Conservation (phyloP, 2,329 filamentous ascomycete genomes). For the Trichoderma cornu-damae region DNA sequence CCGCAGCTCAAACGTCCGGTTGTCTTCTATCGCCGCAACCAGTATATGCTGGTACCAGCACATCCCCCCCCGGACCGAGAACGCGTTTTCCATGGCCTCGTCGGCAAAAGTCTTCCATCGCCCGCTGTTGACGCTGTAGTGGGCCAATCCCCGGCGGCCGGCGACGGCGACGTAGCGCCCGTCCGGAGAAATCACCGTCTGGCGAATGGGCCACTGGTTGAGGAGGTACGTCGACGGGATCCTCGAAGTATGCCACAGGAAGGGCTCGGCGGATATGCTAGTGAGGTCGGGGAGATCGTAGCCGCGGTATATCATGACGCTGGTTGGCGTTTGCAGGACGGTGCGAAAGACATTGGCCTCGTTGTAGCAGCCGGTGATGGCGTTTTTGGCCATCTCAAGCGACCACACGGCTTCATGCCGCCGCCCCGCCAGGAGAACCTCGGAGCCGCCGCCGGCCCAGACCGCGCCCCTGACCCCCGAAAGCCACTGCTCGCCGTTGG, state of each 20-base stretch:
- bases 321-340: conserved; percentile 79
- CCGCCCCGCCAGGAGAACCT: conserved; percentile 69
- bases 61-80: conserved; percentile 91
- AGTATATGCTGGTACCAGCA: conserved; percentile 97
- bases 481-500: conserved; percentile 80
- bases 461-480: conserved; percentile 68
- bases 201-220: conserved; percentile 89
- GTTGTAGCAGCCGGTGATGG: conserved; percentile 86
- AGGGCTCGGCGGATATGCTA: conserved; percentile 84
- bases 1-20: conserved; percentile 77
- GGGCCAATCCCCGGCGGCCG: conserved; percentile 83
- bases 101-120: conserved; percentile 94
- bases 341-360: conserved; percentile 87
- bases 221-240: conserved; percentile 80
- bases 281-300: conserved; percentile 88
- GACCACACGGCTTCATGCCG: conserved; percentile 76
- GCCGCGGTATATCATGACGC: conserved; percentile 87
- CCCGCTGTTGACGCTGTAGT: conserved; percentile 91
- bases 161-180: conserved; percentile 94
- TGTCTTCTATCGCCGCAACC: conserved; percentile 85
- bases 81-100: conserved; percentile 76
- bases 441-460: conserved; percentile 85
- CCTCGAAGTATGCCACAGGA: conserved; percentile 90
- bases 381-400: conserved; percentile 88
- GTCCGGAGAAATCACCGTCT: conserved; percentile 82